phyloP scores from a whole-genome alignment of 2,329 filamentous ascomycete genomes.

The Diaporthe sp. region DNA sequence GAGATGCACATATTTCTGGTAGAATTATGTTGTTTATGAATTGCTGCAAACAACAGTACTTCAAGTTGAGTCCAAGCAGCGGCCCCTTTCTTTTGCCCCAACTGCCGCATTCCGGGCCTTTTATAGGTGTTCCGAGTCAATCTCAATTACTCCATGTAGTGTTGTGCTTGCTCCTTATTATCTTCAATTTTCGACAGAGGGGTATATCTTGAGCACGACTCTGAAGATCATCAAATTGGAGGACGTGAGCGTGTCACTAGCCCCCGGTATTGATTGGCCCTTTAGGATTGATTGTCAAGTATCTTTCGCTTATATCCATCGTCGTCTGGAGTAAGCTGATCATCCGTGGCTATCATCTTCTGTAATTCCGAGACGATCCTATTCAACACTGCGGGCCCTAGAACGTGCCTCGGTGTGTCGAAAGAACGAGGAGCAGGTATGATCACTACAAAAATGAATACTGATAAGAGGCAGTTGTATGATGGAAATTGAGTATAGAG shows the following conservation, averaged over 20 bases:
- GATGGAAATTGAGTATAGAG: no score
- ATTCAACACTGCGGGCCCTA: background rate
- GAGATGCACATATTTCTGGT: background rate
- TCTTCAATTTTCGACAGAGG: background rate
- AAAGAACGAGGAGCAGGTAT: background rate
- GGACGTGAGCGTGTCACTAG: background rate
- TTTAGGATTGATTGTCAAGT: background rate
- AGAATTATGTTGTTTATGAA: background rate
- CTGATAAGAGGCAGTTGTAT: background rate
- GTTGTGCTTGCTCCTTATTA: background rate
- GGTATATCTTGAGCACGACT: background rate
- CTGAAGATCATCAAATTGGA: background rate
- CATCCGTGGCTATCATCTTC: no score
- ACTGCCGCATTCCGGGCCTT: background rate
- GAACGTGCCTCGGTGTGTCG: background rate
- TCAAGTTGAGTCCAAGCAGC: no score
- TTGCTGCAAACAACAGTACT: background rate
- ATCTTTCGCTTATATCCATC: background rate
- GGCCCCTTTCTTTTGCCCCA: background rate
- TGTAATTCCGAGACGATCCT: background rate
- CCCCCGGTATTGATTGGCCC: background rate
- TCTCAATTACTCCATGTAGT: no score
- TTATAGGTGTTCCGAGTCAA: background rate
- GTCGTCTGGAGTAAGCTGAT: background rate
- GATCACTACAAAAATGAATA: background rate